Conservation (phyloP, 2,329 filamentous ascomycete genomes). For the Sclerotinia trifoliorum region DNA sequence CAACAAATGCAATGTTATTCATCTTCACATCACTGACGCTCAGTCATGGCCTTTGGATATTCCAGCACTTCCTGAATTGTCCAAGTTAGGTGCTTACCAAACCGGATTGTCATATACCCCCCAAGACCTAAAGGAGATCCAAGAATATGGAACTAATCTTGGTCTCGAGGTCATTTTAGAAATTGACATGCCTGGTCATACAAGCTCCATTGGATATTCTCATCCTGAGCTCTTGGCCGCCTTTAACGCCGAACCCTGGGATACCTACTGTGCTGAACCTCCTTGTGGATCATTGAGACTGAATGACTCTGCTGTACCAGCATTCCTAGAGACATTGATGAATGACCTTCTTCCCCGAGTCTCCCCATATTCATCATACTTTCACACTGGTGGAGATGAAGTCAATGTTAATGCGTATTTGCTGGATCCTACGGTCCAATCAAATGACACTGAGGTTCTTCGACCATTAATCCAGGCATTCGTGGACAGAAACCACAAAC, state of each 20-base stretch:
- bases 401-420: slow-evolving; percentile 73
- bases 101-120: slow-evolving; percentile 66
- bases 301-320: slow-evolving; percentile 66
- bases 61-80: slow-evolving; percentile 68
- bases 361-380: slow-evolving; percentile 67
- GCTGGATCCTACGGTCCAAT: slow-evolving; percentile 70
- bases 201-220: slow-evolving; percentile 62
- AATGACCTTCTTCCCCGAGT: slow-evolving; percentile 74
- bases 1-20: slow-evolving; percentile 81
- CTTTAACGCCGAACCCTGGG: slow-evolving; percentile 56
- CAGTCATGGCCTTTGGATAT: slow-evolving; percentile 86
- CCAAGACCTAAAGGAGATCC: slow-evolving; percentile 62
- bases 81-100: slow-evolving; percentile 71
- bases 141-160: slow-evolving; percentile 66
- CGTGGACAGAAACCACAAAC: slow-evolving; percentile 66
- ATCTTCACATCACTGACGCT: slow-evolving; percentile 78
- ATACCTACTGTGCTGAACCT: slow-evolving; percentile 59
- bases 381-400: slow-evolving; percentile 87
- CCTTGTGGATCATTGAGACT: slow-evolving; percentile 72
- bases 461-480: slow-evolving; percentile 77
- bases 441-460: slow-evolving; percentile 63
- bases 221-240: slow-evolving; percentile 72
- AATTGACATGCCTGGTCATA: slow-evolving; percentile 80
- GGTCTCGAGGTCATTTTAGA: slow-evolving; percentile 73
- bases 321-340: slow-evolving; percentile 71